Base-by-base conservation (phyloP, 805 yeast species). In the Starmerella kuoi region DNA sequence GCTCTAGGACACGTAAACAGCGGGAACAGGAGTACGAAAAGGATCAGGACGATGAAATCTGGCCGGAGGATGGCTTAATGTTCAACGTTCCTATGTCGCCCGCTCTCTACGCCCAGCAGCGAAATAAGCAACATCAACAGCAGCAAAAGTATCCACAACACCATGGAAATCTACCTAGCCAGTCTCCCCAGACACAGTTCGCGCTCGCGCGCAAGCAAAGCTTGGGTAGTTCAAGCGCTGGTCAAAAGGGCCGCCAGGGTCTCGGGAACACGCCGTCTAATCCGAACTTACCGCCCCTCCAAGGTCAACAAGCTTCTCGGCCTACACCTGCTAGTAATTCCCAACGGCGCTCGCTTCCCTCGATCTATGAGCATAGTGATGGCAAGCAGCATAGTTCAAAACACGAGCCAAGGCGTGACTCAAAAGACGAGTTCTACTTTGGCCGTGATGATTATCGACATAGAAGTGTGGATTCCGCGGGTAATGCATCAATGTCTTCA, bases 31-130 rank as follows among this genome's bases (percentile, higher is more conserved):
- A 56, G 12, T 56, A 48, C 41, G 66, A 61, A 5, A 59, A 60
- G 31, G 58, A 61, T 15, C 69, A 64, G 35, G 74, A 72, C 15
- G 79, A 74, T 49, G 74, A 72, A 45, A 71, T 73, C 44, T 59
- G 74, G 32, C 76, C 76, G 1, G 73, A 68, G 33, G 70, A 70
- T 41, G 59, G 68, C 19, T 64, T 70, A 19, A 70, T 77, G 45
- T 78, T 64, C 59, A 77, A 79, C 51, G 80, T 79, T 17, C 86
- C 86, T 2, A 59, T 74, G 40, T 68, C 80, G 0, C 77, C 74
- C 37, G 69, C 79, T 0, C 58, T 77, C 17, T 63, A 57, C 34
- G 58, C 62, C 15, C 57, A 61, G 44, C 54, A 59, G 17, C 41
- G 38, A 33, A 36, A 43, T 18, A 38, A 37, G 31, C 42, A 38